Conservation (phyloP, 441 rosid genomes). For the Euphorbia schlechtendalii region DNA sequence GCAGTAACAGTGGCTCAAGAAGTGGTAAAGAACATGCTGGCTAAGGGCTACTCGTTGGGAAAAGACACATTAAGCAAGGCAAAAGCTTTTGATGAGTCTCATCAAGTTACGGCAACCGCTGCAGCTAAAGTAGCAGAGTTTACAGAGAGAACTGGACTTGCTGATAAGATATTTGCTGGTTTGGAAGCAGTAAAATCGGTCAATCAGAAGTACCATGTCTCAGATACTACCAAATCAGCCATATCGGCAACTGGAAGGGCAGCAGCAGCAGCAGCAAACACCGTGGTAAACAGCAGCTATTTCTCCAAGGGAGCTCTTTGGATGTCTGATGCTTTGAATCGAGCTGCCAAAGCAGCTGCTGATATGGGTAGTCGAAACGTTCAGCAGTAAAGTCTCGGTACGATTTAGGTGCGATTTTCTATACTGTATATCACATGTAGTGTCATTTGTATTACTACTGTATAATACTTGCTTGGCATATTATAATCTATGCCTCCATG, state of each 20-base stretch:
- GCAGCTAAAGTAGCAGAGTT: constrained; percentile 62
- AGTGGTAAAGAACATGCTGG: constrained; percentile 63
- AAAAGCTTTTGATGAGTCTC: constrained; percentile 65
- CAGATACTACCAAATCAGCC: constrained; percentile 64
- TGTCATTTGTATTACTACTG: no score
- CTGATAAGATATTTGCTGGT: constrained; percentile 61
- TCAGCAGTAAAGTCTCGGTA: no score
- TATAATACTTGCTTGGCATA: no score
- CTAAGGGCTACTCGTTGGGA: constrained; percentile 69
- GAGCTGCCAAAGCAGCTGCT: no score
- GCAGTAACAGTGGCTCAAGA: constrained; percentile 62
- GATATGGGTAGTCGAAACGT: no score
- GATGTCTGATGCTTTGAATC: no score
- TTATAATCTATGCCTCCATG: no score
- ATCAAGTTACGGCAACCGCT: constrained; percentile 61
- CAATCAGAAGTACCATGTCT: constrained; percentile 72
- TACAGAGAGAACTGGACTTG: constrained; percentile 60
- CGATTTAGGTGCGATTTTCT: no score
- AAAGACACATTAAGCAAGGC: constrained; percentile 69
- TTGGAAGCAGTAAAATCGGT: constrained; percentile 60
- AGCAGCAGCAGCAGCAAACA: no score
- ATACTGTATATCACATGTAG: no score
- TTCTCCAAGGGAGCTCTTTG: no score
- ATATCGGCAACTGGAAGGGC: constrained; percentile 51
- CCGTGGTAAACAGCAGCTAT: no score